These are phyloP conservation scores for Aspergillus ochraceoroseus DNA, from an alignment of 2,329 filamentous ascomycete species.

Conservation along the genomic window DNA sequence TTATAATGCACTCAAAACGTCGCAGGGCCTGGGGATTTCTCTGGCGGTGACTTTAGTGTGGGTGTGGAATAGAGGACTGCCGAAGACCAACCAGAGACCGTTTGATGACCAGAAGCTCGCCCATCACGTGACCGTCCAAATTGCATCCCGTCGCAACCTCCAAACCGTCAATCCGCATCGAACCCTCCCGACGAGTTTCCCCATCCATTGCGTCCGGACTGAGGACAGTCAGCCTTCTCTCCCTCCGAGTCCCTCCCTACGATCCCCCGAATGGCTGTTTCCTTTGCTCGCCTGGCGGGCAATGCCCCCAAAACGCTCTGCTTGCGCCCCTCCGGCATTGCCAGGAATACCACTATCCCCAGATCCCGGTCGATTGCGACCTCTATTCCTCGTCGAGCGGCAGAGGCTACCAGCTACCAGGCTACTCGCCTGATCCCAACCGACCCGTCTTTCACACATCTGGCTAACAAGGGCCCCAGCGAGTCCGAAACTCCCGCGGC, in stretches of 20 bases:
- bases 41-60: constrained; percentile 2
- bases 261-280: constrained; percentile 52
- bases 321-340: constrained; percentile 49
- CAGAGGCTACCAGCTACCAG: constrained; percentile 47
- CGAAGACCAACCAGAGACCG: constrained; percentile 31
- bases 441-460: constrained; percentile 51
- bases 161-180: constrained; percentile 29
- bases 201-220: constrained; percentile 38
- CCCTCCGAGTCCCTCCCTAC: constrained; percentile 20
- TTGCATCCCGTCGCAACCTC: constrained; percentile 34
- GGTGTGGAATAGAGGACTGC: constrained; percentile 19
- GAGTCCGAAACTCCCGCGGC: constrained; percentile 41
- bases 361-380: constrained; percentile 54
- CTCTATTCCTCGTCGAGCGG: constrained; percentile 51
- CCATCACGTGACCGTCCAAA: constrained; percentile 35
- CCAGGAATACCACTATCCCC: constrained; percentile 40
- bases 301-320: constrained; percentile 57
- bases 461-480: constrained; percentile 41
- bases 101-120: constrained; percentile 34
- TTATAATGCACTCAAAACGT: constrained; percentile 20
- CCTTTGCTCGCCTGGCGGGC: constrained; percentile 57
- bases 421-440: constrained; percentile 55
- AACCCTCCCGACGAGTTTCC: constrained; percentile 31
- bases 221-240: constrained; percentile 30
- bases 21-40: neutral